These are phyloP conservation scores for Passiflora organensis DNA, from an alignment of 345 rosid genomes.

Conservation along the genomic window DNA sequence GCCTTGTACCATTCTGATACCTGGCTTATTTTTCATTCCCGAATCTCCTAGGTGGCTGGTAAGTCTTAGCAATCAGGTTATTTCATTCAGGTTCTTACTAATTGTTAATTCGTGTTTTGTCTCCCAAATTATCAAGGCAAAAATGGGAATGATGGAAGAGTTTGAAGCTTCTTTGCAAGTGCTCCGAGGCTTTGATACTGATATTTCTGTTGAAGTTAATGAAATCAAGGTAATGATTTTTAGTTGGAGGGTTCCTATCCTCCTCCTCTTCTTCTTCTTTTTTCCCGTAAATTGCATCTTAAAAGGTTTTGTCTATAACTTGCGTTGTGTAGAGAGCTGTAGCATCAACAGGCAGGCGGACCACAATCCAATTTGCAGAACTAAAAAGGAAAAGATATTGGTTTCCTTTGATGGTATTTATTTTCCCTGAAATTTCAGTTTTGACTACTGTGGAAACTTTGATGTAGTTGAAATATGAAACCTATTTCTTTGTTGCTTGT, in stretches of 20 bases:
- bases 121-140: slow-evolving; percentile 61
- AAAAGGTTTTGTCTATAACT: slow-evolving; percentile 8
- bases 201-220: slow-evolving; percentile 87
- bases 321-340: slow-evolving; percentile 64
- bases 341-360: slow-evolving; percentile 72
- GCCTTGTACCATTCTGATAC: slow-evolving; percentile 81
- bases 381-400: slow-evolving; percentile 90
- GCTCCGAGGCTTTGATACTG: slow-evolving; percentile 90
- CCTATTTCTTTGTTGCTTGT: slow-evolving; percentile 5
- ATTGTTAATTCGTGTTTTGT: slow-evolving; percentile 13
- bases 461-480: slow-evolving; percentile 2
- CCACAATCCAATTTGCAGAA: slow-evolving; percentile 70
- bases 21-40: slow-evolving; percentile 92
- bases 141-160: slow-evolving; percentile 98
- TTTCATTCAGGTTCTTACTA: slow-evolving; percentile 5
- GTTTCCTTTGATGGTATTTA: slow-evolving; percentile 82
- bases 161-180: slow-evolving; percentile 98
- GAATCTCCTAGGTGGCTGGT: slow-evolving; percentile 99
- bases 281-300: background rate
- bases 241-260: background rate
- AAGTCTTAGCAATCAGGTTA: slow-evolving; percentile 21
- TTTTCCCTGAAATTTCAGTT: slow-evolving; percentile 6
- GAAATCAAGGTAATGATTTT: slow-evolving; percentile 73
- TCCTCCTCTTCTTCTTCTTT: background rate
- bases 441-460: background rate